A percentile compares a stretch with the other conserved stretches of the same genome.
Conservation (phyloP, 2,329 filamentous ascomycete species). For the Bretziella fagacearum region DNA sequence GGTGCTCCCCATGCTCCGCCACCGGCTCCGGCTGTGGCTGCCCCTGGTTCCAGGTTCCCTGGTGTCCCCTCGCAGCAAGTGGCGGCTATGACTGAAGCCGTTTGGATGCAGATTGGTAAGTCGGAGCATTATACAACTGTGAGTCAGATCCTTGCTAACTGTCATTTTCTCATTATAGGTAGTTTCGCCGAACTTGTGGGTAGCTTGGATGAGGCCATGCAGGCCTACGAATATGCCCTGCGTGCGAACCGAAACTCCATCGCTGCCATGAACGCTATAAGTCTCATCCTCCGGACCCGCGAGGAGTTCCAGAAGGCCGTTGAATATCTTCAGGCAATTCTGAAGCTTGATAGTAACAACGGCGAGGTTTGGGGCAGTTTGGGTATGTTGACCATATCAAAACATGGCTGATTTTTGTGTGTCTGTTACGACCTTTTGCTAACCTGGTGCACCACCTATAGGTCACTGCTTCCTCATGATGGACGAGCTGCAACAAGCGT, state of each 20-base stretch:
- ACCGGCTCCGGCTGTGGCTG: constrained; percentile 34
- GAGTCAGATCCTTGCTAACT: background rate
- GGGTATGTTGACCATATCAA: constrained; percentile 38
- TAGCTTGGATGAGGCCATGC: constrained; percentile 74
- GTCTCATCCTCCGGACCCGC: constrained; percentile 73
- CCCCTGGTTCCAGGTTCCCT: constrained; percentile 30
- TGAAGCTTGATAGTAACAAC: constrained; percentile 76
- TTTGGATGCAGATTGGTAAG: constrained; percentile 89
- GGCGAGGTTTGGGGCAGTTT: constrained; percentile 95
- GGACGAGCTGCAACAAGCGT: constrained; percentile 92
- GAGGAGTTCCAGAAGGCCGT: constrained; percentile 90
- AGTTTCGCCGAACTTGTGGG: constrained; percentile 75
- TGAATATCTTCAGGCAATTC: constrained; percentile 77
- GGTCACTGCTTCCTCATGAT: constrained; percentile 99
- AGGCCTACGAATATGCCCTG: constrained; percentile 79
- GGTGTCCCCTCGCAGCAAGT: constrained; percentile 53
- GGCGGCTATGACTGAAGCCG: constrained; percentile 60
- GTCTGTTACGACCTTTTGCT: background rate
- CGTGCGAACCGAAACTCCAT: constrained; percentile 78
- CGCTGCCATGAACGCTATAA: constrained; percentile 84
- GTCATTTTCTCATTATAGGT: constrained; percentile 34
- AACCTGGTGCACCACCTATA: constrained; percentile 22
- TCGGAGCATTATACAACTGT: constrained; percentile 9
- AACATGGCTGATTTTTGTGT: background rate
- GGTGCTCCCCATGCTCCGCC: constrained; percentile 47